phyloP scores from a whole-genome alignment of 2,329 filamentous ascomycete species.

The Aspergillus sclerotialis region DNA sequence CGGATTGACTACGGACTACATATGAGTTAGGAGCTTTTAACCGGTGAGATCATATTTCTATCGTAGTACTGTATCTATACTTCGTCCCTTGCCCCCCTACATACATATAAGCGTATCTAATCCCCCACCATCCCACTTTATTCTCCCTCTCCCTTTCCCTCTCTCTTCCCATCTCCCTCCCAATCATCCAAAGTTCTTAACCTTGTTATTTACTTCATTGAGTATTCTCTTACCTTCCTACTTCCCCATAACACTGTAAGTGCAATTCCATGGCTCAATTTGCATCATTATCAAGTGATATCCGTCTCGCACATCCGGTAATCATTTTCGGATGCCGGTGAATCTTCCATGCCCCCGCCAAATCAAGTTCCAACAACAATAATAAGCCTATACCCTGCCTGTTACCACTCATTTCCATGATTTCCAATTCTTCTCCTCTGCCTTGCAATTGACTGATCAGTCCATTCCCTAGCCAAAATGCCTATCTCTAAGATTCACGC shows the following conservation, averaged over 20 bases:
- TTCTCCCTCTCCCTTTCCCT: neutral
- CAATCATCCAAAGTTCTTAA: constrained; percentile 4
- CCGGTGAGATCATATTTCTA: constrained; percentile 1
- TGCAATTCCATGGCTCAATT: no score
- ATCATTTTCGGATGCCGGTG: neutral
- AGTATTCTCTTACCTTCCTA: no score
- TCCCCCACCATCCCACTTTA: constrained; percentile 3
- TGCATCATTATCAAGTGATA: no score
- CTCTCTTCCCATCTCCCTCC: constrained; percentile 5
- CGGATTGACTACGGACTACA: constrained; percentile 24
- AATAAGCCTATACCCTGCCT: no score
- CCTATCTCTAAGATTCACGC: constrained; percentile 84
- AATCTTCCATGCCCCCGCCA: constrained; percentile 1
- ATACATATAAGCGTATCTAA: neutral
- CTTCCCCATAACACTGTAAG: no score
- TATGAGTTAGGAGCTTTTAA: constrained; percentile 14
- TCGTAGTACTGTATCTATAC: constrained; percentile 4
- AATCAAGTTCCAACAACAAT: neutral
- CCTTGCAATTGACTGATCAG: constrained; percentile 19
- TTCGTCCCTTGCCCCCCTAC: constrained; percentile 1
- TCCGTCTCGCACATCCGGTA: no score
- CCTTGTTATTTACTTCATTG: constrained; percentile 6
- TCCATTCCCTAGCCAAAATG: constrained; percentile 54
- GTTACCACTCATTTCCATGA: constrained; percentile 8
- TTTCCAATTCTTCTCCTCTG: constrained; percentile 6